Conservation (phyloP, 2,329 filamentous ascomycete species). For the Pestalotiopsis fici region DNA sequence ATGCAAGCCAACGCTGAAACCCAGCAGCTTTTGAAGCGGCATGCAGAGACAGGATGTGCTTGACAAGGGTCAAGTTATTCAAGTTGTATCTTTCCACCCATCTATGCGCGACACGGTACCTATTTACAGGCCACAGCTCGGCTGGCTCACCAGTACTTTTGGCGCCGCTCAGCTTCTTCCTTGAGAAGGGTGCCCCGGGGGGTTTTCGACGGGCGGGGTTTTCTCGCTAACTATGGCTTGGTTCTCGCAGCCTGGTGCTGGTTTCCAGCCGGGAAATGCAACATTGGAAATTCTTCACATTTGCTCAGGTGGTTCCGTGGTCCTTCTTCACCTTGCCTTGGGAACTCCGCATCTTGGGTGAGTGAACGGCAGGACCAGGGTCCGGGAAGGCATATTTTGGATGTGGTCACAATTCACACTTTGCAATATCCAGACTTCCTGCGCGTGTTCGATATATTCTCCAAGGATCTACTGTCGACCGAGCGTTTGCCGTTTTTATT, state of each 20-base stretch:
- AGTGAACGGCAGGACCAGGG: background rate
- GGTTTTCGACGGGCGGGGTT: background rate
- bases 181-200: background rate
- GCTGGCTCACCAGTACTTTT: constrained; percentile 5
- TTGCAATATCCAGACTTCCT: background rate
- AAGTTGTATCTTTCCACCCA: background rate
- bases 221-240: background rate
- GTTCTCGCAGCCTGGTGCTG: background rate
- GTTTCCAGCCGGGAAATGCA: constrained; percentile 1
- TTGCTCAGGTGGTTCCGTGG: background rate
- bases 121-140: background rate
- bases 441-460: background rate
- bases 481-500: background rate
- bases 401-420: constrained; percentile 4
- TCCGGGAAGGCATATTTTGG: background rate
- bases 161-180: constrained; percentile 5
- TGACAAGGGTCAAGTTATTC: background rate
- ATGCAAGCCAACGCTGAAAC: constrained; percentile 5
- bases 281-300: background rate
- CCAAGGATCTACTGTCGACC: background rate
- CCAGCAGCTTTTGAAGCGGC: background rate
- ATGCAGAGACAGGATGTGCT: constrained; percentile 1
- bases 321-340: background rate
- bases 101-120: background rate
- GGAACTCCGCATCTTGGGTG: background rate